Conservation (phyloP, 441 rosid genomes). For the Gossypium davidsonii region DNA sequence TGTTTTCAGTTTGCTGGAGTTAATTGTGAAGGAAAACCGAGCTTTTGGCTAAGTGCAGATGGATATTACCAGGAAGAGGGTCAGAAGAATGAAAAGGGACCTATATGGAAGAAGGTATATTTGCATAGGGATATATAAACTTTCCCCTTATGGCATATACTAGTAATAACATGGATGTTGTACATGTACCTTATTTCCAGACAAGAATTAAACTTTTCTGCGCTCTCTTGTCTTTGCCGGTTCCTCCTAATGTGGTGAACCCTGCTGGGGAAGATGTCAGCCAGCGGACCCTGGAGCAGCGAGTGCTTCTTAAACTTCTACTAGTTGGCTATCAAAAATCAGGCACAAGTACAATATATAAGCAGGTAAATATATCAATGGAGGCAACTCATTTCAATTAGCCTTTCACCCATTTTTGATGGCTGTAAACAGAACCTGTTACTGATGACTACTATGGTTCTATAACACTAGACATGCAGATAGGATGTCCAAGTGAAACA, state of each 20-base stretch:
- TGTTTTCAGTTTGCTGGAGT: constrained; percentile 39
- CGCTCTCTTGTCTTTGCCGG: constrained; percentile 41
- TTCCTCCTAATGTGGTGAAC: constrained; percentile 24
- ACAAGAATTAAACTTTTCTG: constrained; percentile 32
- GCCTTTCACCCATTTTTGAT: neutral
- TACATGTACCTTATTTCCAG: constrained; percentile 23
- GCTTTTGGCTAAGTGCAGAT: constrained; percentile 39
- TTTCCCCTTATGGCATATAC: constrained; percentile 6
- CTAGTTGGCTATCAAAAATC: constrained; percentile 53
- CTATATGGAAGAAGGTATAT: constrained; percentile 42
- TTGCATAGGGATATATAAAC: constrained; percentile 14
- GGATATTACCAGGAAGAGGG: constrained; percentile 39
- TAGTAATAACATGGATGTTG: neutral
- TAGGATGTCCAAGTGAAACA: neutral
- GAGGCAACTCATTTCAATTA: constrained; percentile 6
- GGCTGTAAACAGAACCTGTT: too few relatives aligned
- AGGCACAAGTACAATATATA: constrained; percentile 62
- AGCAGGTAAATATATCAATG: constrained; percentile 38
- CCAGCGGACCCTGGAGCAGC: constrained; percentile 12
- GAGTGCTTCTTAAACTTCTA: constrained; percentile 39
- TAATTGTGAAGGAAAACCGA: constrained; percentile 55
- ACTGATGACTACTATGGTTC: too few relatives aligned
- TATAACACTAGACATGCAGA: neutral
- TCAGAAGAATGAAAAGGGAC: constrained; percentile 26
- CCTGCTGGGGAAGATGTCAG: constrained; percentile 21